Evolutionary conservation across 179 eudicot species (phyloP).

Genomic region (Drosera spatulata): DNA sequence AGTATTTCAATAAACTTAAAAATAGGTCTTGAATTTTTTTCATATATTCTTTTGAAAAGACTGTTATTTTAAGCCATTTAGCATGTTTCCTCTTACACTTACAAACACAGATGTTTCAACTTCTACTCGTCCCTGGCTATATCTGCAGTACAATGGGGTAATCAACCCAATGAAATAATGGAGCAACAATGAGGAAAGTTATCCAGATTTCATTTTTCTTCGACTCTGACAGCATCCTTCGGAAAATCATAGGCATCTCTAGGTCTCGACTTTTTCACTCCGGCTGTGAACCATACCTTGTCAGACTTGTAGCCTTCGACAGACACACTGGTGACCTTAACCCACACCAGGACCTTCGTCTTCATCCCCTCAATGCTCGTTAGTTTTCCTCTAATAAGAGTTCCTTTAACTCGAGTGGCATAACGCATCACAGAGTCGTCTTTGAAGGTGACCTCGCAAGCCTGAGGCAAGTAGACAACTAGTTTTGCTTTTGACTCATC

Average conservation of each 20-base stretch:
- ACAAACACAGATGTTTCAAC: too few species aligned
- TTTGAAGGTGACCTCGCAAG: constrained; percentile 72
- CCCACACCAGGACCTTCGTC: constrained; percentile 86
- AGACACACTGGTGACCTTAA: constrained; percentile 57
- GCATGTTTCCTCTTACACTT: too few species aligned
- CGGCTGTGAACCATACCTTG: constrained; percentile 76
- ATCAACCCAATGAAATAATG: too few species aligned
- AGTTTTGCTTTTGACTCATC: constrained; percentile 61
- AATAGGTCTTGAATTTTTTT: too few species aligned
- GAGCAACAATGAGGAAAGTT: too few species aligned
- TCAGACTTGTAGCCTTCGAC: constrained; percentile 72
- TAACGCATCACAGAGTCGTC: constrained; percentile 71
- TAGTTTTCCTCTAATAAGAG: constrained; percentile 64
- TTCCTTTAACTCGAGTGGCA: constrained; percentile 61
- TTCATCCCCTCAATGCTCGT: constrained; percentile 85
- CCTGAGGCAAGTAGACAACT: constrained; percentile 50
- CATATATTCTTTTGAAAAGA: too few species aligned
- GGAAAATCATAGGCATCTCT: constrained; percentile 58
- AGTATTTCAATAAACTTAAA: too few species aligned
- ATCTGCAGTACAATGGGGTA: too few species aligned
- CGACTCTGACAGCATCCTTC: constrained; percentile 39
- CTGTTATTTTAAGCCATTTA: too few species aligned
- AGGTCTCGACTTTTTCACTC: constrained; percentile 71
- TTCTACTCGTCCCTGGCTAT: too few species aligned
- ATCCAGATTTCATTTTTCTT: constrained; percentile 31